These are phyloP conservation scores for Rubia balearica DNA, from an alignment of 305 asterid species.

Conservation along the genomic window DNA sequence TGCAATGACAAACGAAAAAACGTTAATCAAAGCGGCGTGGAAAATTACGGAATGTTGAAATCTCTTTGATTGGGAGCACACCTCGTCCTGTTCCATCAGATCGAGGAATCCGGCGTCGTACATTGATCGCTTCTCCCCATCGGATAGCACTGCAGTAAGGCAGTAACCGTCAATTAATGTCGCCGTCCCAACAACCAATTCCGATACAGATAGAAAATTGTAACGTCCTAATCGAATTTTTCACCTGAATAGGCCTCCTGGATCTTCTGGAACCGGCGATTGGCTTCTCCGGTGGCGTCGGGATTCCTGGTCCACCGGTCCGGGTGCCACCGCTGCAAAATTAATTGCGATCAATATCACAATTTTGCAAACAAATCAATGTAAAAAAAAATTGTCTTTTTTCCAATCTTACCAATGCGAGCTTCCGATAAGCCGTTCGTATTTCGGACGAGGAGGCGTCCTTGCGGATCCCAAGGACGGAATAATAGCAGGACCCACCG, in stretches of 20 bases:
- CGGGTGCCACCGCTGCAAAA: constrained; percentile 78
- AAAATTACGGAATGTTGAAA: not conserved
- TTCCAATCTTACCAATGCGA: constrained; percentile 48
- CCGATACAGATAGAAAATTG: not conserved
- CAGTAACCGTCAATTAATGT: constrained; percentile 17
- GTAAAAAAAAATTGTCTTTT: too few species aligned
- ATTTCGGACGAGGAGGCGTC: constrained; percentile 75
- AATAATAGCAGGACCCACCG: constrained; percentile 54
- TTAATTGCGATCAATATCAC: not conserved
- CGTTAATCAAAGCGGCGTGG: not conserved
- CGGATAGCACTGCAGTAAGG: constrained; percentile 58
- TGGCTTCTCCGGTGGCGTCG: constrained; percentile 68
- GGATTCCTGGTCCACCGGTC: constrained; percentile 73
- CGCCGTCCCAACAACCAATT: not conserved
- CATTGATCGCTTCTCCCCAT: constrained; percentile 77
- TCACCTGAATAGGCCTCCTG: constrained; percentile 84
- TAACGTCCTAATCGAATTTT: not conserved
- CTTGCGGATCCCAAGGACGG: constrained; percentile 65
- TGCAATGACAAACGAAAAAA: constrained; percentile 15
- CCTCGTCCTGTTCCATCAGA: constrained; percentile 79
- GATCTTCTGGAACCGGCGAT: constrained; percentile 67
- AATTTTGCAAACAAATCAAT: not conserved
- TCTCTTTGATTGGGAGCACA: constrained; percentile 16
- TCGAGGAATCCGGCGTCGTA: constrained; percentile 88
- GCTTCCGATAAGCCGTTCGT: constrained; percentile 83